Conservation (phyloP, 371 early-diverging fungal species). For the Lichtheimia ramosa region DNA sequence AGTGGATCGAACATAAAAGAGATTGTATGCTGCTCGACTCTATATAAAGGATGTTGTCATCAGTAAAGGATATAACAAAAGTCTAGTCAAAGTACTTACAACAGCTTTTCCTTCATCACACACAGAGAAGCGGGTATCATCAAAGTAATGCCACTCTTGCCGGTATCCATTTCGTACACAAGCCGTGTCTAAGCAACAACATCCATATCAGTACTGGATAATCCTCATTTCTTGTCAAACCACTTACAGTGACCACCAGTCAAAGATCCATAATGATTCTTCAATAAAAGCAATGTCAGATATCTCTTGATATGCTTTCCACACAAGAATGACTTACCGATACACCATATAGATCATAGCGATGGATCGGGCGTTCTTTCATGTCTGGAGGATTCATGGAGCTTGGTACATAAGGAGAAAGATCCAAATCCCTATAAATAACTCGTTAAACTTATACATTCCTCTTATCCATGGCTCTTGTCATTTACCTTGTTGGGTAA, state of each 20-base stretch:
- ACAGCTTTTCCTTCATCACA: slow-evolving; percentile 65
- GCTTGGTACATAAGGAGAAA: slow-evolving; percentile 29
- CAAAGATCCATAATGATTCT: slow-evolving; percentile 91
- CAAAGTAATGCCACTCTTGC: slow-evolving; percentile 90
- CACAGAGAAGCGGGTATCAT: slow-evolving; percentile 83
- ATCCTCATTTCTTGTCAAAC: not conserved
- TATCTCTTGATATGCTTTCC: not conserved
- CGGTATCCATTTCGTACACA: slow-evolving; percentile 78
- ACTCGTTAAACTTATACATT: not conserved
- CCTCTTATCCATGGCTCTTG: not conserved
- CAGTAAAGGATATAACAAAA: not conserved
- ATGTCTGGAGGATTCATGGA: slow-evolving; percentile 73
- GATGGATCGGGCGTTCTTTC: slow-evolving; percentile 21
- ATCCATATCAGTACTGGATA: not conserved
- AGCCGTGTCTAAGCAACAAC: slow-evolving; percentile 70
- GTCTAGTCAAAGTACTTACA: slow-evolving; percentile 31
- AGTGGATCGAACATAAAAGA: slow-evolving; percentile 26
- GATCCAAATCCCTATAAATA: slow-evolving; percentile 29
- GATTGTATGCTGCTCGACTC: slow-evolving; percentile 30
- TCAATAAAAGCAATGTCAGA: not conserved
- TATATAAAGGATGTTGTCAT: not conserved
- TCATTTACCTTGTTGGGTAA: slow-evolving; percentile 69
- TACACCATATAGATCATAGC: slow-evolving; percentile 90
- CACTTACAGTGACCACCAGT: slow-evolving; percentile 85
- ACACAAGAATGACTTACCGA: slow-evolving; percentile 50